Conservation (phyloP, 1,139 yeast species). For the Nadsonia commutata region DNA sequence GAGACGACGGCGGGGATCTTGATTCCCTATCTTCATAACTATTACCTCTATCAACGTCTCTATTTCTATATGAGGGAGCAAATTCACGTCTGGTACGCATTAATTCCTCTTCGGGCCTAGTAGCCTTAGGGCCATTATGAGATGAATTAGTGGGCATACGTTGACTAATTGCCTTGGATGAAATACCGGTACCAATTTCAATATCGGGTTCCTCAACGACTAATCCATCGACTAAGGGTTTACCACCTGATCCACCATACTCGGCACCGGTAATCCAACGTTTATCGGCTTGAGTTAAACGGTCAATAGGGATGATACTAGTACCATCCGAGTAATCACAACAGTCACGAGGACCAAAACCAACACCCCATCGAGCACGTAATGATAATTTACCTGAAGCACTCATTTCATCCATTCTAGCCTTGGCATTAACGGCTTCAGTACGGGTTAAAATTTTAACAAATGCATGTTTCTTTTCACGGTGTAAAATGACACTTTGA, state of each 20-base stretch:
- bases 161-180: slow-evolving; percentile 64
- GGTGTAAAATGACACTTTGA: slow-evolving; percentile 76
- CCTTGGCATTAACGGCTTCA: slow-evolving; percentile 69
- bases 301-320: slow-evolving; percentile 69
- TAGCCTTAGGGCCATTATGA: slow-evolving; percentile 72
- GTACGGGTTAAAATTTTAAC: slow-evolving; percentile 87
- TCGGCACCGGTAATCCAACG: slow-evolving; percentile 83
- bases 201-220: slow-evolving; percentile 95
- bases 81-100: neutral
- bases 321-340: slow-evolving; percentile 88
- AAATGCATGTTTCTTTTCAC: slow-evolving; percentile 87
- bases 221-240: slow-evolving; percentile 65
- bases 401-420: slow-evolving; percentile 34
- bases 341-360: slow-evolving; percentile 97
- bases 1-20: neutral
- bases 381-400: slow-evolving; percentile 38
- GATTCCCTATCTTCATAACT: neutral
- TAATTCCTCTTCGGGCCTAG: slow-evolving; percentile 16
- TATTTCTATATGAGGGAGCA: neutral
- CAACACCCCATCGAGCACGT: slow-evolving; percentile 96
- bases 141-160: slow-evolving; percentile 32
- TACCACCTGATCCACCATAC: slow-evolving; percentile 96
- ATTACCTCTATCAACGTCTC: neutral
- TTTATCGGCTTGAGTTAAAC: slow-evolving; percentile 87
- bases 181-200: slow-evolving; percentile 86